phyloP scores from a whole-genome alignment of 2,329 filamentous ascomycete species.

The Scleromitrula shiraiana region DNA sequence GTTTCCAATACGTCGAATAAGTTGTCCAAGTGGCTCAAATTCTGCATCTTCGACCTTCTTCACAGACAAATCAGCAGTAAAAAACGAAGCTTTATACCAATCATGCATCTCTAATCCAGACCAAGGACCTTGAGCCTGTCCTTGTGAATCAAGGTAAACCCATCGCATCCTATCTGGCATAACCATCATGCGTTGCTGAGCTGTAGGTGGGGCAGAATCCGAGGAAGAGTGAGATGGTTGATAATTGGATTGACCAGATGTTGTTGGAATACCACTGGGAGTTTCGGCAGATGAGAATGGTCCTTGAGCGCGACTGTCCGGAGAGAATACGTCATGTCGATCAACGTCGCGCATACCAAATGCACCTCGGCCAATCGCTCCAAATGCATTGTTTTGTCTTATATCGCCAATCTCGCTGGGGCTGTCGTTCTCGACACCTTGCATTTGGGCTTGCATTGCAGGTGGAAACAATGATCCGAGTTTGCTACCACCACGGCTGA shows the following conservation, averaged over 20 bases:
- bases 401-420: conserved; percentile 52
- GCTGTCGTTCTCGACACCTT: conserved; percentile 57
- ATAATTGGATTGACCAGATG: conserved; percentile 23
- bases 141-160: conserved; percentile 95
- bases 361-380: conserved; percentile 57
- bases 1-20: conserved; percentile 93
- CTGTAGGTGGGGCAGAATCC: conserved; percentile 51
- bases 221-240: conserved; percentile 28
- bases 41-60: conserved; percentile 91
- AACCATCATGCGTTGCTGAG: conserved; percentile 82
- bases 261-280: conserved; percentile 19
- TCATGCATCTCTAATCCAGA: conserved; percentile 98
- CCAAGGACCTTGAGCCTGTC: conserved; percentile 86
- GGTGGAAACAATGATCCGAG: conserved; percentile 80
- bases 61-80: conserved; percentile 86
- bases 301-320: conserved; percentile 20
- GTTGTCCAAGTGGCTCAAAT: conserved; percentile 89
- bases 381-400: conserved; percentile 54
- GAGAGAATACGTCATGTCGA: conserved; percentile 31
- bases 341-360: conserved; percentile 31
- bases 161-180: conserved; percentile 99
- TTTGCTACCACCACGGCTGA: conserved; percentile 70
- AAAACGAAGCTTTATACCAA: conserved; percentile 99
- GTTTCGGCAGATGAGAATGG: conserved; percentile 24
- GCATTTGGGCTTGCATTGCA: conserved; percentile 88